Base-by-base conservation (phyloP, 139 green algal species). In the Zygnema cylindricum region DNA sequence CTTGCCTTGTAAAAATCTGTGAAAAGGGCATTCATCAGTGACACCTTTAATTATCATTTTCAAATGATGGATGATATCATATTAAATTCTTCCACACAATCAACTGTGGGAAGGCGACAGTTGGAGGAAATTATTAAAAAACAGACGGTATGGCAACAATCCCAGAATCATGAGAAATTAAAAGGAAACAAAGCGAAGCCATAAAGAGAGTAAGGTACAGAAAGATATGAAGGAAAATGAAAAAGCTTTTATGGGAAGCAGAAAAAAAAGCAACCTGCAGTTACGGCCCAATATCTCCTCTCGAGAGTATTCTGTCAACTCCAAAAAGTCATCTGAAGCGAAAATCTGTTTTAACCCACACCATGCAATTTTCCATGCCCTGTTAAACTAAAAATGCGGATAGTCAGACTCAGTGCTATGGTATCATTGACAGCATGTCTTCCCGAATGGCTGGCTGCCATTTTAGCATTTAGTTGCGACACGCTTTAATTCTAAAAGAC, bases 251-350 rank as follows among this genome's bases (percentile, higher is more conserved):
- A 21, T 11, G 43, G 57, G 57, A 73, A 30, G 57, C 30, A 73
- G 57, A 73, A n/a, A n/a, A n/a, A n/a, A n/a, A n/a, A n/a, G n/a
- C n/a, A 94, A 98, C 82, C 96, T 93, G 89, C 93, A 99, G 94
- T 99, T 99, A 75, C 95, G 92, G 0, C 97, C 97, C 69, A 99
- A 93, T 57, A 99, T 96, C 88, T 99, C 97, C 91, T 98, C 95
- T 1, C 96, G 92, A 23, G 94, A 92, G 94, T 97, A 99, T 77
- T 95, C 95, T 1, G 95, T 97, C 35, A 99, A 94, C 83, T 98
- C 94, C 87, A 99, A 93, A 91, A 94, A 94, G 33, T 86, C 79
- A 43, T 94, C 92, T 2, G 78, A 91, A 1, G 82, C 86, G 90
- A 94, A 94, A 36, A 92, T 89, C 88, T 92, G 88, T n/a, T 22